Evolutionary conservation across 2,329 filamentous ascomycete genomes (phyloP).

Genomic region (Colletotrichum paranaense): DNA sequence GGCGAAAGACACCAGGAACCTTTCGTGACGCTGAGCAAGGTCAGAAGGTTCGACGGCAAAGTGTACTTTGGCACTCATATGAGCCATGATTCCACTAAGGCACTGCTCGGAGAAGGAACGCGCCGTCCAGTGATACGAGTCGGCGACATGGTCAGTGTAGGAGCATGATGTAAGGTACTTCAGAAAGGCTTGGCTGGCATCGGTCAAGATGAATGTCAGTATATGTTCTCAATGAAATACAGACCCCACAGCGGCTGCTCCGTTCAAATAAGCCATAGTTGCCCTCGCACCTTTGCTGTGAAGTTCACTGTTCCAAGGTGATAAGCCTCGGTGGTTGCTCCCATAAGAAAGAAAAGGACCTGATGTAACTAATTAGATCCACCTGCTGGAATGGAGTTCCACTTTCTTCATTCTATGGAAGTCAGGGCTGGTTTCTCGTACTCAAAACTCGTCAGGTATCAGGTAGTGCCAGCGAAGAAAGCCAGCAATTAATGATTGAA

Average conservation of each 20-base stretch:
- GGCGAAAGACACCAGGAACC: constrained; percentile 85
- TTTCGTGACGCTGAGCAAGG: constrained; percentile 89
- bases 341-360: not conserved
- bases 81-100: constrained; percentile 55
- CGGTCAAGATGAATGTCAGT: no score
- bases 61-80: constrained; percentile 91
- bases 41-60: constrained; percentile 83
- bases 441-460: no score
- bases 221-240: not conserved
- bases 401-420: no score
- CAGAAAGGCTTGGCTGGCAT: no score
- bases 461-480: no score
- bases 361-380: not conserved
- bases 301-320: not conserved
- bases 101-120: constrained; percentile 37
- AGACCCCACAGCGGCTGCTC: not conserved
- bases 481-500: no score
- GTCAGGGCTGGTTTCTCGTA: no score
- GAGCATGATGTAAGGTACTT: not conserved
- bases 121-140: constrained; percentile 57
- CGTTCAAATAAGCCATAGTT: not conserved
- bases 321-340: not conserved
- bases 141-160: constrained; percentile 56
- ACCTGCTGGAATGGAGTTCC: no score
- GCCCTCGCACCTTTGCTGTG: not conserved